These are phyloP conservation scores for Sicyos edulis DNA, from an alignment of 306 rosid species.

Conservation along the genomic window DNA sequence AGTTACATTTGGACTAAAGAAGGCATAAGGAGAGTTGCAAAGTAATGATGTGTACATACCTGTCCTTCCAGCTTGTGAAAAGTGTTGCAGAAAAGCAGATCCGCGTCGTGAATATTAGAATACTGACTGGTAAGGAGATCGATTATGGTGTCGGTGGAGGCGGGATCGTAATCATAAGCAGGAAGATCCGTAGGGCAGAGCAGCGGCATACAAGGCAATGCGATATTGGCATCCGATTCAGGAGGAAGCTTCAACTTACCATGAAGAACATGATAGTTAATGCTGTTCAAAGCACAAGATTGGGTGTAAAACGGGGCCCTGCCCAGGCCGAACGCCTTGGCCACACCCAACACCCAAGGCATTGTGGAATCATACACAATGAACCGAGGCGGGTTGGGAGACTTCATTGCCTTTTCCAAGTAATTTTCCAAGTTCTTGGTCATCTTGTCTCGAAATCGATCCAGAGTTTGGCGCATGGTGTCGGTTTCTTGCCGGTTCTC, in stretches of 20 bases:
- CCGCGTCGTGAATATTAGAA: constrained; percentile 20
- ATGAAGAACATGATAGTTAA: constrained; percentile 16
- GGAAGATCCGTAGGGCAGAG: constrained; percentile 15
- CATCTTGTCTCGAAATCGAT: background rate
- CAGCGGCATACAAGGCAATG: constrained; percentile 17
- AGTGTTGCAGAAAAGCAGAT: constrained; percentile 18
- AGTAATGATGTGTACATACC: constrained; percentile 8
- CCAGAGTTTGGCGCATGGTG: background rate
- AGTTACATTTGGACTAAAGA: background rate
- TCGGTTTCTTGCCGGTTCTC: background rate
- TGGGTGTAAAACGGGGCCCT: constrained; percentile 32
- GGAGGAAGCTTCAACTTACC: constrained; percentile 10
- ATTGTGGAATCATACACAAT: constrained; percentile 24
- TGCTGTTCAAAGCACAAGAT: constrained; percentile 10
- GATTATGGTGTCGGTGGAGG: background rate
- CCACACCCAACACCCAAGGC: constrained; percentile 30
- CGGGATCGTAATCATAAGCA: constrained; percentile 4
- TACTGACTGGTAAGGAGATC: background rate
- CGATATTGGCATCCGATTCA: background rate
- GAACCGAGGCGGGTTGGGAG: background rate
- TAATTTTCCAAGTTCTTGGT: background rate
- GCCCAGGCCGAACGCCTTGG: constrained; percentile 18
- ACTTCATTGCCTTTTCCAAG: background rate
- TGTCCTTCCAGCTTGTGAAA: constrained; percentile 19
- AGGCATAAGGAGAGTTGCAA: background rate